These are phyloP conservation scores for Puccinia triticina DNA, from an alignment of 1,284 basidiomycete species.

Conservation along the genomic window DNA sequence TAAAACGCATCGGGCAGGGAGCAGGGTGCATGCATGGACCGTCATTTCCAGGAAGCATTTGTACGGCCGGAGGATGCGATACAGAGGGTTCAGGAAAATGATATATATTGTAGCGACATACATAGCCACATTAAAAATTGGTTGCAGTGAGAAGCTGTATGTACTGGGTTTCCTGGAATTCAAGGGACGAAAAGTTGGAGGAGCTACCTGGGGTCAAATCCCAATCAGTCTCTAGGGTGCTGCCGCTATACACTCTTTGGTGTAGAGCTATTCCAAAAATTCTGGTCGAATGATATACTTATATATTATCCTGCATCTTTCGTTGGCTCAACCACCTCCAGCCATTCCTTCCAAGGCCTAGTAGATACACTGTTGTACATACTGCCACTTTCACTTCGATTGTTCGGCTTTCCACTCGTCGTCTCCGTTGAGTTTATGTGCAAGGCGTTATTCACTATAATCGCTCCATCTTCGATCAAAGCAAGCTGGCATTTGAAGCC, in stretches of 20 bases:
- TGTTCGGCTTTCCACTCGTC: conserved; percentile 6
- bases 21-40: background rate
- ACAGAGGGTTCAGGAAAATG: conserved; percentile 5
- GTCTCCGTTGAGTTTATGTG: conserved; percentile 4
- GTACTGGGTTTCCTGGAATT: conserved; percentile 13
- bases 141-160: conserved; percentile 13
- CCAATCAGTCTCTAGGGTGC: conserved; percentile 5
- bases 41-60: background rate
- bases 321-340: background rate
- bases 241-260: background rate
- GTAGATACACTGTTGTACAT: no score
- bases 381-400: background rate
- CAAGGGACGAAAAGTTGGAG: background rate
- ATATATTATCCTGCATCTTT: conserved; percentile 11
- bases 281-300: background rate
- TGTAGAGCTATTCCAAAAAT: background rate
- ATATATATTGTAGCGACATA: conserved; percentile 13
- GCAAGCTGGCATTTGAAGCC: background rate
- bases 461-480: background rate
- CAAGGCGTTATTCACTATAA: background rate
- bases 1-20: background rate
- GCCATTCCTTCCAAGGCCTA: background rate
- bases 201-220: background rate
- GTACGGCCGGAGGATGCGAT: conserved; percentile 17
- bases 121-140: conserved; percentile 15